These are phyloP conservation scores for Diospyros kaki DNA, from an alignment of 148 eudicot species.

Conservation along the genomic window DNA sequence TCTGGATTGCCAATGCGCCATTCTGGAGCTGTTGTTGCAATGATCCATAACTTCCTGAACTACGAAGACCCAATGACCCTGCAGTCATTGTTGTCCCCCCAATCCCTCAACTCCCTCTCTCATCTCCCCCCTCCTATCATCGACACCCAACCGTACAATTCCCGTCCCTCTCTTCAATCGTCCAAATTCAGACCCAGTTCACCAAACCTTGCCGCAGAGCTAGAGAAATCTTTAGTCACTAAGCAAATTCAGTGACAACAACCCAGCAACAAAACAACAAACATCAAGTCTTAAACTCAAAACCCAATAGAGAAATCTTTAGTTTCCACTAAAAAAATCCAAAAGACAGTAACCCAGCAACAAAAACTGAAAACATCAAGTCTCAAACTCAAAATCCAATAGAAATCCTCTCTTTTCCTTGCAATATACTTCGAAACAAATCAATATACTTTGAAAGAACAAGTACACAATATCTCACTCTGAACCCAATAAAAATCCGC, in stretches of 20 bases:
- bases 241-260: neutral
- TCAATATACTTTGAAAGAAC: neutral
- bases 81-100: conserved; percentile 70
- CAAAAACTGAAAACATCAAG: neutral
- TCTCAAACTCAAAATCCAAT: conserved; percentile 4
- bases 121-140: conserved; percentile 44
- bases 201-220: conserved; percentile 11
- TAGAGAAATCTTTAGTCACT: neutral
- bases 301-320: neutral
- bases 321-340: no score
- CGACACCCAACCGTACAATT: neutral
- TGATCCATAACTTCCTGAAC: conserved; percentile 79
- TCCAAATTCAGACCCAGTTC: conserved; percentile 3
- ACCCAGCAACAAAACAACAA: neutral
- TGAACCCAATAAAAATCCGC: no score
- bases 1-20: conserved; percentile 32
- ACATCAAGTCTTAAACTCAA: neutral
- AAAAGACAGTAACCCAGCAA: no score
- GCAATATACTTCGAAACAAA: neutral
- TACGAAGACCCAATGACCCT: conserved; percentile 86
- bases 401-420: neutral
- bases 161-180: neutral
- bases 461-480: neutral
- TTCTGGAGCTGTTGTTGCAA: conserved; percentile 49
- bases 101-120: conserved; percentile 37